Base-by-base conservation (phyloP, 2,329 filamentous ascomycete genomes). In the Emmonsiellopsis sp. region DNA sequence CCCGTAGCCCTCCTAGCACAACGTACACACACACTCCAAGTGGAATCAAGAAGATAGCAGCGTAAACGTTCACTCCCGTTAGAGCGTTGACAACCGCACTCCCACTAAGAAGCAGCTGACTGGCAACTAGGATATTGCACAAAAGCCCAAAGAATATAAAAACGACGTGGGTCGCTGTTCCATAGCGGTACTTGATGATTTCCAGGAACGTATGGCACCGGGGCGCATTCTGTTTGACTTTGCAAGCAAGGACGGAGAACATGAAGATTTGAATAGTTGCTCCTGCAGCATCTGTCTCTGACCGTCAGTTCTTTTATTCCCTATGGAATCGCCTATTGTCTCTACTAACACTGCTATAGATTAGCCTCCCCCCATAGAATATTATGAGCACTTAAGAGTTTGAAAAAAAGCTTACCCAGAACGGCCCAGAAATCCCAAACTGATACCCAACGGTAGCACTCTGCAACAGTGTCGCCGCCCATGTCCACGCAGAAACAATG, bases 401-500 rank as follows among this genome's bases (percentile, higher is more conserved):
- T 1, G 21, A 27, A 27, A 1, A 27, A 27, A 27, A 27, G 5
- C 21, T 27, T 27, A 27, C 21, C 21, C 75, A 83, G 67, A 85
- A 85, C 1, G 83, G 81, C 1, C 83, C 83, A 2, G 79, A 82
- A 46, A 85, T 78, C 49, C 83, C 82, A 64, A 92, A 92, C 57
- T 82, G 77, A 68, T 95, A 95, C 56, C 87, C 88, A 14, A 95
- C 86, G n/a, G 84, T 81, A 1, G 87, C 85, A 1, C 82, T 86
- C 65, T 93, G 88, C 2, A 93, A 76, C 1, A 92, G 75, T 0
- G 88, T 92, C 21, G 88, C 89, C 0, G 88, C 89, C 89, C 89
- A 95, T 0, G 90, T 95, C 90, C 91, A 95, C 5, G 86, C 90
- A 13, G 86, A 91, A 2, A 95, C 88, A n/a, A 95, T 90, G 13